Conservation (phyloP, 352 stramenopile genomes). For the Thraustochytrium sp. region DNA sequence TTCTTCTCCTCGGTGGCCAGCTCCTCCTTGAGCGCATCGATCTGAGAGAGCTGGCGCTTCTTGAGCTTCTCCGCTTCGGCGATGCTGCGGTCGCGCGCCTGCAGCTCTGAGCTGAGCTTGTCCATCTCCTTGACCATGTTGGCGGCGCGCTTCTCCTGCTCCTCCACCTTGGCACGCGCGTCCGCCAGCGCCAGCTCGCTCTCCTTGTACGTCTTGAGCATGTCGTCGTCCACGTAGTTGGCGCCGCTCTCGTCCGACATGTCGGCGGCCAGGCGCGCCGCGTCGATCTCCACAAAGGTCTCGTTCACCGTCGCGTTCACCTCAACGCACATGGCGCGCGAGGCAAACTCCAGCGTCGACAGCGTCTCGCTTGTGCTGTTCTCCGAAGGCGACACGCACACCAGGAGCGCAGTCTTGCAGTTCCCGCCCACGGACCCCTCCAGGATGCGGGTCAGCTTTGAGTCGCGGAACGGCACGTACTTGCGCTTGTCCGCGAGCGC, state of each 20-base stretch:
- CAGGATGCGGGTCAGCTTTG: slow-evolving; percentile 82
- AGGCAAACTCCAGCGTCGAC: slow-evolving; percentile 85
- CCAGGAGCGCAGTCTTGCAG: slow-evolving; percentile 82
- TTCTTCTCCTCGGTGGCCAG: neutral
- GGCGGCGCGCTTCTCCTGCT: neutral
- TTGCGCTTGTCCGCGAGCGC: slow-evolving; percentile 48
- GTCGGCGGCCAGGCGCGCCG: slow-evolving; percentile 68
- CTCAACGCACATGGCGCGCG: slow-evolving; percentile 69
- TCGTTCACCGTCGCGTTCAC: slow-evolving; percentile 76
- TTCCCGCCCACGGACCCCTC: slow-evolving; percentile 77
- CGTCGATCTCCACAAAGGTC: slow-evolving; percentile 82
- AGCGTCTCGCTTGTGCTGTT: slow-evolving; percentile 82
- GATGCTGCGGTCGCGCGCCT: neutral
- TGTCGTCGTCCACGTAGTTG: slow-evolving; percentile 55
- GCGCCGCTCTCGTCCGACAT: slow-evolving; percentile 77
- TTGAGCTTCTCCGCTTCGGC: neutral
- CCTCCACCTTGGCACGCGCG: neutral
- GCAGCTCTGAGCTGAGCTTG: neutral
- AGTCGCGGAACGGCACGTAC: slow-evolving; percentile 85
- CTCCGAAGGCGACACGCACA: slow-evolving; percentile 71
- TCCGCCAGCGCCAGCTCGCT: slow-evolving; percentile 51
- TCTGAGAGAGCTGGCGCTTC: neutral
- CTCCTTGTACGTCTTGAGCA: slow-evolving; percentile 59
- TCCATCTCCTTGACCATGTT: neutral
- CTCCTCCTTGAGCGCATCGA: slow-evolving; percentile 20